These are phyloP conservation scores for Alternaria alternata DNA, from an alignment of 2,329 filamentous ascomycete genomes.

Conservation along the genomic window DNA sequence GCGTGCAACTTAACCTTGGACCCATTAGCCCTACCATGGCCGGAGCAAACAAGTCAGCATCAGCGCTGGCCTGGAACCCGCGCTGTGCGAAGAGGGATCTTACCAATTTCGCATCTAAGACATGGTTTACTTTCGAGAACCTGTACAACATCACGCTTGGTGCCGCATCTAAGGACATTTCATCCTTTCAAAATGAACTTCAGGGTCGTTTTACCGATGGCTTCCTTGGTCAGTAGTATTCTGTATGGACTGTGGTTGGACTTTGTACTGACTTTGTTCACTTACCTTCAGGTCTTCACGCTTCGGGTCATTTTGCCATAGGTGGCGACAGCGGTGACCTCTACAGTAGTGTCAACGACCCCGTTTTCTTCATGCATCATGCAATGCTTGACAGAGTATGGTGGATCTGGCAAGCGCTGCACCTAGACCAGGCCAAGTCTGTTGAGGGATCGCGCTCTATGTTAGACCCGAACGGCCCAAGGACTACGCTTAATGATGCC, in stretches of 20 bases:
- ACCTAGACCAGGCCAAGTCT: conserved; percentile 17
- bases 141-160: conserved; percentile 59
- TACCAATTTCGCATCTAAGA: conserved; percentile 30
- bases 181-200: conserved; percentile 44
- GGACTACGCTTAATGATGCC: conserved; percentile 56
- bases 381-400: conserved; percentile 57
- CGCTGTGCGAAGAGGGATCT: conserved; percentile 48
- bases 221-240: conserved; percentile 11
- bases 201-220: conserved; percentile 24
- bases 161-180: conserved; percentile 54
- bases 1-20: conserved; percentile 34
- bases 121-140: conserved; percentile 40
- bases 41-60: conserved; percentile 20
- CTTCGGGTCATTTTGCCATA: conserved; percentile 47
- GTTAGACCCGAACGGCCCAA: conserved; percentile 51
- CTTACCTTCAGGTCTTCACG: conserved; percentile 47
- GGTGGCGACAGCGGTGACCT: conserved; percentile 50
- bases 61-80: conserved; percentile 31
- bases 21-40: conserved; percentile 22
- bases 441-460: conserved; percentile 52
- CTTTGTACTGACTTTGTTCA: not conserved
- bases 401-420: conserved; percentile 58
- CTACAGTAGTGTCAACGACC: conserved; percentile 56
- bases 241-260: not conserved
- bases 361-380: conserved; percentile 58